Conservation (phyloP, 2,329 filamentous ascomycete species). For the Cryphonectria parasitica region DNA sequence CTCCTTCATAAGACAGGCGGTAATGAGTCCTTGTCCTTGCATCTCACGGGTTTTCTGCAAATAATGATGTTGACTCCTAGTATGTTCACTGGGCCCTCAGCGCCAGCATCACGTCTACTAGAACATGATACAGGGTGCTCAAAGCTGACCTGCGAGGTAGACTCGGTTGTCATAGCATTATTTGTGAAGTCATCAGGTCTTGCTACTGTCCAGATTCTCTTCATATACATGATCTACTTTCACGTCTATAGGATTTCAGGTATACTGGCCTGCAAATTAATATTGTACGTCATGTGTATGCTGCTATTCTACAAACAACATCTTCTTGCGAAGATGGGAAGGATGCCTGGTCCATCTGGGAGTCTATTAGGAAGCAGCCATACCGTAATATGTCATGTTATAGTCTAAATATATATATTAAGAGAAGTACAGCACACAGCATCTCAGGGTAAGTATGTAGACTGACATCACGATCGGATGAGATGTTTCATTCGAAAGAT, state of each 20-base stretch:
- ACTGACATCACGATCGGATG: background rate
- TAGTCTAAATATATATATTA: background rate
- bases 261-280: too few relatives aligned
- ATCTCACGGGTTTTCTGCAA: constrained; percentile 30
- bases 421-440: background rate
- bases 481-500: background rate
- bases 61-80: constrained; percentile 27
- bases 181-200: background rate
- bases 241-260: too few relatives aligned
- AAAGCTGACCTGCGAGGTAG: background rate
- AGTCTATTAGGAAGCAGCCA: background rate
- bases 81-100: constrained; percentile 30
- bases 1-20: too few relatives aligned
- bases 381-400: background rate
- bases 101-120: constrained; percentile 31
- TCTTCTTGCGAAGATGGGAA: background rate
- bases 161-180: background rate
- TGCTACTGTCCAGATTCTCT: background rate
- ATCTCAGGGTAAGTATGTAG: background rate
- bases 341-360: background rate
- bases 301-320: background rate
- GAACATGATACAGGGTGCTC: constrained; percentile 18
- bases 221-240: background rate
- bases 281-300: background rate
- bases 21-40: constrained; percentile 31